A percentile compares a stretch with the other conserved stretches of the same genome.
phyloP scores from a whole-genome alignment of 257 asterid genomes.

The Gynochthodes officinalis region DNA sequence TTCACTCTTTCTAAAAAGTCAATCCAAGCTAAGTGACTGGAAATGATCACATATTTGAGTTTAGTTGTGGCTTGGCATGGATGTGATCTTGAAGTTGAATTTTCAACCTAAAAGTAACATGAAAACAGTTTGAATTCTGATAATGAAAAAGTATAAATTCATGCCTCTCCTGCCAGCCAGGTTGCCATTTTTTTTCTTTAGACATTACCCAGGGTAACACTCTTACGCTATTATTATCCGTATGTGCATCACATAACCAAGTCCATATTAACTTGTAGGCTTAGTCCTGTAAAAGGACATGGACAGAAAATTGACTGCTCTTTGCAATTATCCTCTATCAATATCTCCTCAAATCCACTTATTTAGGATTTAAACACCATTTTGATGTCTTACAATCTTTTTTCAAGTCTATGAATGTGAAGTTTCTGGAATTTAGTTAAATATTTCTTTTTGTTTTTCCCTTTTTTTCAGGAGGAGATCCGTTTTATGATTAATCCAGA shows the following conservation, averaged over 20 bases:
- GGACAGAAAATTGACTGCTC: background rate
- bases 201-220: background rate
- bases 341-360: background rate
- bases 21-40: background rate
- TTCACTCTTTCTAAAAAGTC: background rate
- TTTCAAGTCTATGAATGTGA: background rate
- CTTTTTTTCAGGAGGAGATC: constrained; percentile 62
- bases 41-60: background rate
- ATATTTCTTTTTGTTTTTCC: background rate
- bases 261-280: background rate
- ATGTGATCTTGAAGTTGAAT: background rate
- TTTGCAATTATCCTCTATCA: background rate
- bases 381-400: background rate
- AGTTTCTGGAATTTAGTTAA: background rate
- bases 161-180: background rate
- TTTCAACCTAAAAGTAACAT: too few relatives aligned
- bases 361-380: background rate
- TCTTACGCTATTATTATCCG: too few relatives aligned
- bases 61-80: background rate
- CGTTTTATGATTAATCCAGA: constrained; percentile 96
- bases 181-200: background rate
- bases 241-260: too few relatives aligned
- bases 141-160: background rate
- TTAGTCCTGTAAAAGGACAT: background rate
- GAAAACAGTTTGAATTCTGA: too few relatives aligned